phyloP scores from a whole-genome alignment of 371 early-diverging fungal genomes.

The Amoeboaphelidium protococcarum region DNA sequence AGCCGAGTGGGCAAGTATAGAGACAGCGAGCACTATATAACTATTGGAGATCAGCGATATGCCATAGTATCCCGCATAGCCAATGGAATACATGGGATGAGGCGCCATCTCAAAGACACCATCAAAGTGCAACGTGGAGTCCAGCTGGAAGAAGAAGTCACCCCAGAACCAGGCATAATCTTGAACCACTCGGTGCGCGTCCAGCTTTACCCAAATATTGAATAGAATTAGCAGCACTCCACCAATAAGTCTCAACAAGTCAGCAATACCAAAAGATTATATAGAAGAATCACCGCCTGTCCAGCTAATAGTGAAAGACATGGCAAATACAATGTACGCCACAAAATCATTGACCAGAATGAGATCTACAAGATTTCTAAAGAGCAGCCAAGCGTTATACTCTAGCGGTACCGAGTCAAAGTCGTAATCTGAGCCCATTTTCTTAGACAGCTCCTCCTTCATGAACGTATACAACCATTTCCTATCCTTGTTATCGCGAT shows the following conservation, averaged over 20 bases:
- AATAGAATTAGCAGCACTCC: constrained; percentile 52
- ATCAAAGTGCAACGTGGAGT: constrained; percentile 37
- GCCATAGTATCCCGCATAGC: constrained; percentile 86
- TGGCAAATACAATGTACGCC: constrained; percentile 52
- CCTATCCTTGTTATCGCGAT: constrained; percentile 7
- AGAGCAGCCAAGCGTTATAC: constrained; percentile 83
- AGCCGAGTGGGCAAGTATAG: constrained; percentile 56
- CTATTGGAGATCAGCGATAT: constrained; percentile 45
- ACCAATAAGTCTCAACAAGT: constrained; percentile 37
- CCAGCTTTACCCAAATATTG: constrained; percentile 82
- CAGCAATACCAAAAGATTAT: constrained; percentile 10
- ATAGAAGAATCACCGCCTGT: constrained; percentile 17
- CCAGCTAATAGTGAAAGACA: constrained; percentile 19
- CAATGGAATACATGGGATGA: constrained; percentile 94
- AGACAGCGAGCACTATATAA: constrained; percentile 64
- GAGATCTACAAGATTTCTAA: constrained; percentile 72
- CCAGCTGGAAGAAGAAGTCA: constrained; percentile 69
- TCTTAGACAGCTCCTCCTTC: constrained; percentile 36
- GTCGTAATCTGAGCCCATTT: constrained; percentile 62
- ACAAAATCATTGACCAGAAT: constrained; percentile 75
- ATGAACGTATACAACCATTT: constrained; percentile 29
- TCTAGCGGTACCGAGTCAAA: constrained; percentile 56
- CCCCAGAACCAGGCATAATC: constrained; percentile 98
- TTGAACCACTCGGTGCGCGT: constrained; percentile 83
- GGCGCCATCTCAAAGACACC: constrained; percentile 89